Base-by-base conservation (phyloP, 108 stramenopile genomes). In the Stephanodiscus minutulus region DNA sequence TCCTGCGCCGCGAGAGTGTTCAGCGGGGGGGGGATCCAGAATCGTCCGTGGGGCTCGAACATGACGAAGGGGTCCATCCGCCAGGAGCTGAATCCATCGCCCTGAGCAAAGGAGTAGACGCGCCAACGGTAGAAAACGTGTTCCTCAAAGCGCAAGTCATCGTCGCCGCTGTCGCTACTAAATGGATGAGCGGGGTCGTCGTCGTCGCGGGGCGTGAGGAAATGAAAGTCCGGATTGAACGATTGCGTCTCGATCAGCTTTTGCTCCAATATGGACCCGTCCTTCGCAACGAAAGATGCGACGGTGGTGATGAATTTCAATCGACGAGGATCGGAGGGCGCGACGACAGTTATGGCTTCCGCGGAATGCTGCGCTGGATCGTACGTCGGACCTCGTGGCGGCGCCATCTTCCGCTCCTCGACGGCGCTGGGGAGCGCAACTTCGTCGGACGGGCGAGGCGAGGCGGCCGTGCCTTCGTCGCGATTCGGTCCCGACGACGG, bases 121-220 rank as follows among this genome's bases (percentile, higher is more conserved):
- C 91, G 72, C 91, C 91, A 92, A 31, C 85, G 65, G 59, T 89
- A 92, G 59, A 82, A 90, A 20, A 89, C 72, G 39, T 84, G 86
- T 61, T 92, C 90, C 25, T 76, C 64, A 28, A 67, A 48, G 57
- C 37, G 43, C 55, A 73, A 39, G 39, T 43, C 52, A 59, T 75
- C 76, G 52, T 66, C 39, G 28, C 67, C 53, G 20, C 18, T 28
- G 29, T 65, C 36, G 50, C 29, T 28, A 12, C 28, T 57, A 29
- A 15, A 36, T 17, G 12, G 29, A 48, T 35, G 18, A 46, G 8
- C 49, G 22, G 37, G n/a, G n/a, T n/a, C 64, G 22, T 71, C 68
- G 9, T 44, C 48, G n/a, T 53, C 53, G 17, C 57, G 72, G 31
- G 52, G 57, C 12, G 49, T 49, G 8, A 87, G 64, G 58, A 87